phyloP scores from a whole-genome alignment of 2,329 filamentous ascomycete species.

The Ceratocystis ficicola region DNA sequence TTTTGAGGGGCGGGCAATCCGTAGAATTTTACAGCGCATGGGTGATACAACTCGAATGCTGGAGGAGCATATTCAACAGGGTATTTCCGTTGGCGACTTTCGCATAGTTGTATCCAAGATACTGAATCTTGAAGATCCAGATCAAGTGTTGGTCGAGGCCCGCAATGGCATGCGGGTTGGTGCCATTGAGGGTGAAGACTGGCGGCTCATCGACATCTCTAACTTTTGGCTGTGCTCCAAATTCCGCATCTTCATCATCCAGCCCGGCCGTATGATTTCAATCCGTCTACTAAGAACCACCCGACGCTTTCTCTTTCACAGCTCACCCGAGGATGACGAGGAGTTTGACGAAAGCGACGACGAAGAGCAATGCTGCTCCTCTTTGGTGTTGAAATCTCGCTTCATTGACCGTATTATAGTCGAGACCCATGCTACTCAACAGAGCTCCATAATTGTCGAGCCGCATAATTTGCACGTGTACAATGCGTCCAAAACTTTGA shows the following conservation, averaged over 20 bases:
- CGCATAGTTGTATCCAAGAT: constrained; percentile 8
- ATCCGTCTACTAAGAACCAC: constrained; percentile 11
- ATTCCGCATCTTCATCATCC: constrained; percentile 16
- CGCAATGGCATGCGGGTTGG: constrained; percentile 19
- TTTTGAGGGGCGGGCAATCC: neutral
- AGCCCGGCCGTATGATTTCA: constrained; percentile 6
- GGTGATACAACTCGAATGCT: neutral
- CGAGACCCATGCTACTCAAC: constrained; percentile 6
- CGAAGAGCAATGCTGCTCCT: neutral
- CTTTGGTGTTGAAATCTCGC: neutral
- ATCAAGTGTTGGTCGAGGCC: constrained; percentile 18
- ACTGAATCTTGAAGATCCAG: constrained; percentile 17
- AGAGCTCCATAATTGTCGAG: neutral
- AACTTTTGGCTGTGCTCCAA: constrained; percentile 19
- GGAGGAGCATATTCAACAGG: constrained; percentile 5
- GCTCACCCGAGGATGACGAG: constrained; percentile 15
- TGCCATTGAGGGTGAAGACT: constrained; percentile 19
- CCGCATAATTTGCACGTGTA: neutral
- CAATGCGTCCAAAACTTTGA: neutral
- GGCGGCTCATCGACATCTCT: constrained; percentile 17
- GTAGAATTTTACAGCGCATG: neutral
- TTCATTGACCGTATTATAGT: constrained; percentile 6
- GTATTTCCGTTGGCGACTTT: constrained; percentile 15
- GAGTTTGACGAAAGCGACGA: constrained; percentile 14
- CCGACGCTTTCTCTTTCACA: constrained; percentile 19